Percentiles rank a stretch among this genome's conserved stretches.
These are phyloP conservation scores for Phoma herbarum DNA, from an alignment of 2,329 filamentous ascomycete species.

Conservation along the genomic window DNA sequence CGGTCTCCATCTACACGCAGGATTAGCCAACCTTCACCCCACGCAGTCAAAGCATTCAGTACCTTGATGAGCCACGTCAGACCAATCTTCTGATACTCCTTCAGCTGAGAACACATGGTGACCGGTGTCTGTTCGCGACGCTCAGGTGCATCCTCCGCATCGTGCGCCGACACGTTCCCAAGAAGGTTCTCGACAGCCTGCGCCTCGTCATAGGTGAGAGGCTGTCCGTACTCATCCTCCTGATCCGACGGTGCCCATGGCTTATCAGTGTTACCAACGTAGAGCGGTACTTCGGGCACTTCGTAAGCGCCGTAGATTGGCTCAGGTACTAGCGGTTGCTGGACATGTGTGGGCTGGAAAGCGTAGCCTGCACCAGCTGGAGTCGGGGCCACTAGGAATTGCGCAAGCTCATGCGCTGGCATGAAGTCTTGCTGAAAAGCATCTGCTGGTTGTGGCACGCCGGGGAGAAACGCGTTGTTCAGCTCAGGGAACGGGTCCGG, in stretches of 20 bases:
- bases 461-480: conserved; percentile 20
- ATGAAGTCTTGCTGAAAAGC: conserved; percentile 40
- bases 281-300: conserved; percentile 18
- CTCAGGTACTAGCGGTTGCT: conserved; percentile 4
- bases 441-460: conserved; percentile 14
- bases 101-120: conserved; percentile 72
- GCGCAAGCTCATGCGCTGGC: conserved; percentile 36
- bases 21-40: not conserved
- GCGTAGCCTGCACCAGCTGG: conserved; percentile 25
- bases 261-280: conserved; percentile 3
- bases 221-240: conserved; percentile 28
- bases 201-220: conserved; percentile 26
- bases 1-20: conserved; percentile 67
- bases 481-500: conserved; percentile 39
- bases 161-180: conserved; percentile 43
- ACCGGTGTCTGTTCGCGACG: conserved; percentile 74
- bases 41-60: not conserved
- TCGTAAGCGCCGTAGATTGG: conserved; percentile 2
- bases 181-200: conserved; percentile 44
- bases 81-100: conserved; percentile 83
- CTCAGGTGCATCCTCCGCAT: conserved; percentile 56
- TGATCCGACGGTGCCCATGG: conserved; percentile 23
- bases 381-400: conserved; percentile 37
- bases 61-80: conserved; percentile 75
- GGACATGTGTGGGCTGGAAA: conserved; percentile 21